Conservation (phyloP, 2,329 filamentous ascomycete genomes). For the Drechmeria coniospora region DNA sequence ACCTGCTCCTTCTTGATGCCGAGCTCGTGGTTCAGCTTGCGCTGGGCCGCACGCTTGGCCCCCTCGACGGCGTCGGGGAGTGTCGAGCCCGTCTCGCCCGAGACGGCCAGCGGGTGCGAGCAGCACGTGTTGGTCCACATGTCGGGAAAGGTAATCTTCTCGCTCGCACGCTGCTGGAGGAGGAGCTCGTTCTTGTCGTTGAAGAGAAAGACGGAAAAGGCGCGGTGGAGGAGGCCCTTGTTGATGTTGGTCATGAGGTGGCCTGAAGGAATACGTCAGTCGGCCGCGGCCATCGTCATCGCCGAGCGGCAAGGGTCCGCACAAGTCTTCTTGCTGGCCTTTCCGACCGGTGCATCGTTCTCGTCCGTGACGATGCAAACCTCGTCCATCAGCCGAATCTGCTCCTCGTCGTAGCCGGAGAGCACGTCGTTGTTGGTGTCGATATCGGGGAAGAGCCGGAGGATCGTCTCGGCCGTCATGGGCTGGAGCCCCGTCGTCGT, state of each 20-base stretch:
- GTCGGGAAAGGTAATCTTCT: slow-evolving; percentile 98
- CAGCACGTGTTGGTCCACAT: slow-evolving; percentile 99
- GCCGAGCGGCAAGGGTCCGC: slow-evolving; percentile 14
- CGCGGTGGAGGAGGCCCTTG: slow-evolving; percentile 86
- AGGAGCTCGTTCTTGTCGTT: slow-evolving; percentile 84
- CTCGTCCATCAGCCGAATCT: slow-evolving; percentile 97
- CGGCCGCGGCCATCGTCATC: neutral
- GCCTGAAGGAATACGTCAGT: slow-evolving; percentile 34
- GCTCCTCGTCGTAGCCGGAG: slow-evolving; percentile 88
- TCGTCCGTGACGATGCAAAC: slow-evolving; percentile 94
- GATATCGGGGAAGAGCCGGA: slow-evolving; percentile 76
- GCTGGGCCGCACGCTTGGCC: slow-evolving; percentile 79
- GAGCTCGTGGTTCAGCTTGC: slow-evolving; percentile 88
- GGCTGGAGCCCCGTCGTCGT: slow-evolving; percentile 34
- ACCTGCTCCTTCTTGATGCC: slow-evolving; percentile 84
- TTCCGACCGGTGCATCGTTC: slow-evolving; percentile 83
- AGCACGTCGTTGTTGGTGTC: slow-evolving; percentile 59
- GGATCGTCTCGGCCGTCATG: slow-evolving; percentile 75
- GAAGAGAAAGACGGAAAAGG: slow-evolving; percentile 97
- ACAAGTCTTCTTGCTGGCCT: slow-evolving; percentile 97
- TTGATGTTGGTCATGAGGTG: slow-evolving; percentile 99
- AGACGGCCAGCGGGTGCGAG: slow-evolving; percentile 86
- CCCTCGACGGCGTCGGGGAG: slow-evolving; percentile 68
- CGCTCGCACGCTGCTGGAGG: slow-evolving; percentile 82
- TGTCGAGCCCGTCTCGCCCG: slow-evolving; percentile 75